These are phyloP conservation scores for Coemansia reversa DNA, from an alignment of 192 early-diverging fungal species.

Conservation along the genomic window DNA sequence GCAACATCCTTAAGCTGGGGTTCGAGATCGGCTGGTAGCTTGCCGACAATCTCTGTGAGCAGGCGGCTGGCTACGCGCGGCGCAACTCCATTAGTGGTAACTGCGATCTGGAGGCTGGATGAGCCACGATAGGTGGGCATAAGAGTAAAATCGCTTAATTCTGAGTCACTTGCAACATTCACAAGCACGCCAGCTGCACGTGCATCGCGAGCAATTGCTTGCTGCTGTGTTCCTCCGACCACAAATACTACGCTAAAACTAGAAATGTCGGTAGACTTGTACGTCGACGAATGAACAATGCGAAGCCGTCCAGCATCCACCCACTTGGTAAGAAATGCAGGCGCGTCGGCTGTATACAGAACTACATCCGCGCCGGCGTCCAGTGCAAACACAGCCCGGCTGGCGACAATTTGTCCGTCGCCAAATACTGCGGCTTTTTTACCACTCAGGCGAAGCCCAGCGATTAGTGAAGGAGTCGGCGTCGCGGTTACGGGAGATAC, in stretches of 20 bases:
- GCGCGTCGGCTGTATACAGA: constrained; percentile 45
- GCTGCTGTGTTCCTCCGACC: constrained; percentile 33
- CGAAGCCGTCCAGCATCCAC: constrained; percentile 30
- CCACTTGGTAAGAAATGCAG: constrained; percentile 41
- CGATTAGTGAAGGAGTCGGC: constrained; percentile 39
- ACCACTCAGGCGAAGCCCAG: constrained; percentile 39
- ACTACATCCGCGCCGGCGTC: constrained; percentile 70
- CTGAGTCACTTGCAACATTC: constrained; percentile 72
- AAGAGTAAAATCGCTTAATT: constrained; percentile 81
- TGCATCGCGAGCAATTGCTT: constrained; percentile 32
- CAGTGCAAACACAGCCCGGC: constrained; percentile 64
- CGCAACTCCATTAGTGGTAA: constrained; percentile 75
- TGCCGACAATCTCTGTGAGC: constrained; percentile 59
- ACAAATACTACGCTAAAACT: constrained; percentile 48
- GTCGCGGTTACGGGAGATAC: constrained; percentile 1
- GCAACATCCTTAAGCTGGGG: constrained; percentile 62
- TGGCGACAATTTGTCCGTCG: constrained; percentile 62
- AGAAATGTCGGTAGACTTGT: constrained; percentile 20
- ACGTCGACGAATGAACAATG: constrained; percentile 8
- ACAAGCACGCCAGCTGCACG: constrained; percentile 66
- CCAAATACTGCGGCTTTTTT: constrained; percentile 66
- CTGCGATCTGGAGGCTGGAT: constrained; percentile 69
- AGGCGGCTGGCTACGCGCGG: constrained; percentile 67
- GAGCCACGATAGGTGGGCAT: constrained; percentile 70
- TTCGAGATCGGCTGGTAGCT: constrained; percentile 62